Base-by-base conservation (phyloP, 257 asterid species). In the Penstemon newberryi region DNA sequence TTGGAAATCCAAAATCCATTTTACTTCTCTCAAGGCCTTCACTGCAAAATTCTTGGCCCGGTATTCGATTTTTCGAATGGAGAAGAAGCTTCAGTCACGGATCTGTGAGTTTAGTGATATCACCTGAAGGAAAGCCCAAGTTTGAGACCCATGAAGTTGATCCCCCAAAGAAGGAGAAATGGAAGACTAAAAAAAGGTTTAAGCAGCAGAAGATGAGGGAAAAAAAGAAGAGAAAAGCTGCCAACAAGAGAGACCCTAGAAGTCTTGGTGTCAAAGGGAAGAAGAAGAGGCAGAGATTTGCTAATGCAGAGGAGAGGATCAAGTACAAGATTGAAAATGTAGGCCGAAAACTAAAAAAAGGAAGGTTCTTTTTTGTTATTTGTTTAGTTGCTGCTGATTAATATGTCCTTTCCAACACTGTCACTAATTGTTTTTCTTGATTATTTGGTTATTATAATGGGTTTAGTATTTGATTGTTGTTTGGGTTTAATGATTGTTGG, bases 221-320 rank as follows among this genome's bases (percentile, higher is more conserved):
- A 71, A 90, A 85, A 80, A 76, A 82, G 68, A 84, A 72, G 85
- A 77, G 97, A 66, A 93, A 86, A 76, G 81, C 86, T 55, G 92
- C 96, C 59, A 92, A 92, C 77, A 90, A 79, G 80, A 84, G 83
- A 77, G 98, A 88, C 71, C 97, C 97, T 8, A 83, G 97, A 80
- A 76, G 88, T 77, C 88, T 90, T 67, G 83, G 87, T 64, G 81
- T 79, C 44, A 85, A 84, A 72, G 91, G 96, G 56, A 83, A 70
- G 60, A 88, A 74, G 74, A 83, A 70, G 73, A 81, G 83, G 72
- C 89, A 83, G 67, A 86, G 70, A 77, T 92, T 92, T 72, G 83
- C 87, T 36, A 81, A 77, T 81, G 92, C 91, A 56, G 97, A 88
- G 79, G 98, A 92, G 72, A 86, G 89, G 82, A 88, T 92, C 69